These are phyloP conservation scores for Myriosclerotinia curreyana DNA, from an alignment of 2,329 filamentous ascomycete genomes.

Conservation along the genomic window DNA sequence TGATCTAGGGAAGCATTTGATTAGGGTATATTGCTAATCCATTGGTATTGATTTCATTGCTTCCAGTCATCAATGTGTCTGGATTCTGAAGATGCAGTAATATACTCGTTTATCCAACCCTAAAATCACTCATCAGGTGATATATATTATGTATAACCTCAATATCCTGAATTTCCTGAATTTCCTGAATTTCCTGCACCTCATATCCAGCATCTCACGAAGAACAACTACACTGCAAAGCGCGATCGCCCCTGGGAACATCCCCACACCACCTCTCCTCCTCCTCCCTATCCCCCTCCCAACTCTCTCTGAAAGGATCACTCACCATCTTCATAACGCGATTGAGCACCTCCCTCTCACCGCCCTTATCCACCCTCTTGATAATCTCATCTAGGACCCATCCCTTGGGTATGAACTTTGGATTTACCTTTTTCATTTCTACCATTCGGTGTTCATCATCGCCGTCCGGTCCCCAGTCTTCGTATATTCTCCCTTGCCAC, in stretches of 20 bases:
- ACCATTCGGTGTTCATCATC: slow-evolving; percentile 55
- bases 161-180: neutral
- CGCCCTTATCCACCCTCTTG: slow-evolving; percentile 77
- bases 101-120: neutral
- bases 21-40: neutral
- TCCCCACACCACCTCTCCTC: slow-evolving; percentile 83
- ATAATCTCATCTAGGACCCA: slow-evolving; percentile 97
- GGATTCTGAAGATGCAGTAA: too few relatives aligned
- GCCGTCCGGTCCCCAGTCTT: slow-evolving; percentile 68
- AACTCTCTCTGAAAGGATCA: slow-evolving; percentile 78
- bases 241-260: slow-evolving; percentile 72
- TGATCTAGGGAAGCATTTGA: neutral
- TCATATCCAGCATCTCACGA: slow-evolving; percentile 51
- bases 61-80: too few relatives aligned
- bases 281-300: slow-evolving; percentile 68
- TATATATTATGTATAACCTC: neutral
- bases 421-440: slow-evolving; percentile 84
- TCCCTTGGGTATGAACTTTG: slow-evolving; percentile 84
- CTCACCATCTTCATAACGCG: slow-evolving; percentile 79
- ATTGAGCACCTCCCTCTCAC: slow-evolving; percentile 74
- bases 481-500: slow-evolving; percentile 68
- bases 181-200: neutral
- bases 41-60: too few relatives aligned
- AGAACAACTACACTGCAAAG: slow-evolving; percentile 93
- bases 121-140: neutral